phyloP scores from a whole-genome alignment of 2,329 filamentous ascomycete species.

The Biscogniauxia mediterranea region DNA sequence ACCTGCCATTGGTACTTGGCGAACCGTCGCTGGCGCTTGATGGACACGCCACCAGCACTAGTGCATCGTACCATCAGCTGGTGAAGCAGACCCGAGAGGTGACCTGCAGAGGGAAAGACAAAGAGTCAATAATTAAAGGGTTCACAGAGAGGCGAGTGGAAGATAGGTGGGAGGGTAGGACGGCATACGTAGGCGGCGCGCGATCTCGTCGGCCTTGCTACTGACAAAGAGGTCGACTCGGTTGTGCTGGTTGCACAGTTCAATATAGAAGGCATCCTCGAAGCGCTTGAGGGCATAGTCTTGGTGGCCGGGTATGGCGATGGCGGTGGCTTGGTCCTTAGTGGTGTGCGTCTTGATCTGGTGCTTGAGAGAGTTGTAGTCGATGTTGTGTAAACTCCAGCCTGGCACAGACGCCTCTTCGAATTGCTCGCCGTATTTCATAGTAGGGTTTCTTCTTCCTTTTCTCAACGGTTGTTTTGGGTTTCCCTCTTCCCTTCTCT shows the following conservation, averaged over 20 bases:
- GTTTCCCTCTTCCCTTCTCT: not conserved
- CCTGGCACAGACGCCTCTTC: slow-evolving; percentile 74
- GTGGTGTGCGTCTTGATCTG: slow-evolving; percentile 80
- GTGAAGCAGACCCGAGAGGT: slow-evolving; percentile 48
- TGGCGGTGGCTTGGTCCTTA: slow-evolving; percentile 64
- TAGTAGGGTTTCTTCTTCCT: slow-evolving; percentile 32
- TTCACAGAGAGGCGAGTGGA: not conserved
- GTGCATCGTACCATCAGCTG: slow-evolving; percentile 46
- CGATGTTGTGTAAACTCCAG: slow-evolving; percentile 83
- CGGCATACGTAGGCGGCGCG: slow-evolving; percentile 62
- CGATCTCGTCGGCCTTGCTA: slow-evolving; percentile 78
- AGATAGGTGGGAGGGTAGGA: not conserved
- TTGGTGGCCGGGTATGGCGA: slow-evolving; percentile 68
- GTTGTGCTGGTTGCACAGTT: slow-evolving; percentile 73
- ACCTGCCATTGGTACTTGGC: slow-evolving; percentile 53
- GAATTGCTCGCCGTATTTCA: slow-evolving; percentile 78
- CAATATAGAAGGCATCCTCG: slow-evolving; percentile 67
- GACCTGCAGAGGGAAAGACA: slow-evolving; percentile 35
- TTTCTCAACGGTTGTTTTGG: not conserved
- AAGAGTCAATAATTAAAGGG: not conserved
- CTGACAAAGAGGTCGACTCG: slow-evolving; percentile 75
- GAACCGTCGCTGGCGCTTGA: slow-evolving; percentile 51
- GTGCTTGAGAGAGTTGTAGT: slow-evolving; percentile 84
- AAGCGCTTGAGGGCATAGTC: slow-evolving; percentile 60
- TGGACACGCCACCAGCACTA: slow-evolving; percentile 34